Evolutionary conservation across 331 rosid genomes (phyloP).

Genomic region (Saraca asoca): DNA sequence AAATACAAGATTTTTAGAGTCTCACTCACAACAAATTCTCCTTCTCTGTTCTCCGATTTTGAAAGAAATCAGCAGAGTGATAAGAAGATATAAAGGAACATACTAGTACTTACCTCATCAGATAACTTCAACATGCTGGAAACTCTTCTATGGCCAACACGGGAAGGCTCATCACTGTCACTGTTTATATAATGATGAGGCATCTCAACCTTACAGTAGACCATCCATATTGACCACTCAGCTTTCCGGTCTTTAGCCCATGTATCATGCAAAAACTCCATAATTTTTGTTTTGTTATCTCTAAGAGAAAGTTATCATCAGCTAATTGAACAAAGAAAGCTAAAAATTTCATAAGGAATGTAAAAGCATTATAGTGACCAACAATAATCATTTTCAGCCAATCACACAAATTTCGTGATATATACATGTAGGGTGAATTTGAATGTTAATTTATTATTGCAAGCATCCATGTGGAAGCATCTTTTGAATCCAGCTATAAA

Average conservation of each 20-base stretch:
- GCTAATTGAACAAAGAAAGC: slow-evolving; percentile 28
- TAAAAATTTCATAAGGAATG: slow-evolving; percentile 17
- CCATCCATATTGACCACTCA: slow-evolving; percentile 99
- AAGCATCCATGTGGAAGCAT: slow-evolving; percentile 16
- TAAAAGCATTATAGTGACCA: slow-evolving; percentile 10
- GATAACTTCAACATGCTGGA: slow-evolving; percentile 66
- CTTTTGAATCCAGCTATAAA: slow-evolving; percentile 28
- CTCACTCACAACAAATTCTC: not conserved
- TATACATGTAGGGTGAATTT: slow-evolving; percentile 19
- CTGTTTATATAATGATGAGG: slow-evolving; percentile 74
- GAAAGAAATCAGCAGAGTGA: slow-evolving; percentile 20
- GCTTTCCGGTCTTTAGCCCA: slow-evolving; percentile 84
- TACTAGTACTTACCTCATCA: slow-evolving; percentile 72
- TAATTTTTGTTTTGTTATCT: slow-evolving; percentile 66
- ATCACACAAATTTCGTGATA: slow-evolving; percentile 10
- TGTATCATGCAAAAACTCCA: slow-evolving; percentile 61
- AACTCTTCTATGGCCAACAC: slow-evolving; percentile 62
- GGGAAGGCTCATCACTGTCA: slow-evolving; percentile 61
- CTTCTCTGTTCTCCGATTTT: slow-evolving; percentile 11
- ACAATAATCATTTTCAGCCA: slow-evolving; percentile 4
- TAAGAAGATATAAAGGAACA: slow-evolving; percentile 15
- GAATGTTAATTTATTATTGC: slow-evolving; percentile 2
- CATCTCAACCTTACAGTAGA: slow-evolving; percentile 87
- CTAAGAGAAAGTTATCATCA: slow-evolving; percentile 49
- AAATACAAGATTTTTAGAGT: slow-evolving; percentile 7